A percentile compares a stretch with the other conserved stretches of the same genome.
These are phyloP conservation scores for Rubus idaeus DNA, from an alignment of 306 rosid genomes.

Conservation along the genomic window DNA sequence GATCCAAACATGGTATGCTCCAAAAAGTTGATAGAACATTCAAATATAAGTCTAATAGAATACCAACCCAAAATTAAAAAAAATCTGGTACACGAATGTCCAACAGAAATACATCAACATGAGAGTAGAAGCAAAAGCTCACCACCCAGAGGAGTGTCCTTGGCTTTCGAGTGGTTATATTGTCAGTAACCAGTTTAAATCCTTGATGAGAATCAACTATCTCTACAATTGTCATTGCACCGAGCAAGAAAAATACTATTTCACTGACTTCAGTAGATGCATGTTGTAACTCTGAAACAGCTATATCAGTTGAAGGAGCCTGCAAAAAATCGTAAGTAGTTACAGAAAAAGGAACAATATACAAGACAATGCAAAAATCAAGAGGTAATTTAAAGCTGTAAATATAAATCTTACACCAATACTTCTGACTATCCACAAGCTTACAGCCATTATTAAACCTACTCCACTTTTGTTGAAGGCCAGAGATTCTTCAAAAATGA, in stretches of 20 bases:
- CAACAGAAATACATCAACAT: constrained; percentile 14
- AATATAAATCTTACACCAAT: constrained; percentile 66
- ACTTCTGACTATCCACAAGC: constrained; percentile 89
- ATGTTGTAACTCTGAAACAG: constrained; percentile 79
- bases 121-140: constrained; percentile 37
- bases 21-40: constrained; percentile 11
- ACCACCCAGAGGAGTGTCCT: constrained; percentile 97
- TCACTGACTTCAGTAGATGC: constrained; percentile 95
- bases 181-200: constrained; percentile 92
- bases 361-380: background rate
- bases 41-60: constrained; percentile 9
- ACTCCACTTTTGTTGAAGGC: constrained; percentile 98
- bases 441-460: constrained; percentile 94
- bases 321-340: constrained; percentile 24
- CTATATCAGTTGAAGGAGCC: constrained; percentile 95
- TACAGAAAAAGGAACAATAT: background rate
- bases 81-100: background rate
- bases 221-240: constrained; percentile 98
- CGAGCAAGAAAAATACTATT: constrained; percentile 93
- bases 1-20: background rate
- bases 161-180: constrained; percentile 86
- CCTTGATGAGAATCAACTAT: constrained; percentile 95
- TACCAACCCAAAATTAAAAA: background rate
- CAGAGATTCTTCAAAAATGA: constrained; percentile 90
- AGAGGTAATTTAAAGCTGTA: constrained; percentile 5